Percentiles rank a stretch among this genome's conserved stretches.
Evolutionary conservation across 1,284 basidiomycete species (phyloP).

Genomic region (Phellopilus nigrolimitatus): DNA sequence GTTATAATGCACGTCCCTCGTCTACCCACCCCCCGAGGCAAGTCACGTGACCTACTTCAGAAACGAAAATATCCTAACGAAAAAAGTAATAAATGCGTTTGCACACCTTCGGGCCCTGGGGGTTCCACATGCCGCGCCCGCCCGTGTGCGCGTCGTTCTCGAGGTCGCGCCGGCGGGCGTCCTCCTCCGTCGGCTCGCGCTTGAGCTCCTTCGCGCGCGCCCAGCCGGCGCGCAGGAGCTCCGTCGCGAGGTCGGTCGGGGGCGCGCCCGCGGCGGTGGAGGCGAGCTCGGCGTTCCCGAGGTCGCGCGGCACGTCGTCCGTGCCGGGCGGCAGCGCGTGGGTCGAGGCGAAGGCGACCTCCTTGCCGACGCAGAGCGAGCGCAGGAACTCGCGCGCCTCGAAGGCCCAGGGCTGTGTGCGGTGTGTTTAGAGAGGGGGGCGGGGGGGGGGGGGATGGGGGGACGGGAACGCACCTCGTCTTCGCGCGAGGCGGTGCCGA

Average conservation of each 20-base stretch:
- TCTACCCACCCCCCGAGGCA: slow-evolving; percentile 36
- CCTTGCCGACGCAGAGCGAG: slow-evolving; percentile 81
- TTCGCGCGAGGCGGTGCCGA: slow-evolving; percentile 76
- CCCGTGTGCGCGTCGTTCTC: slow-evolving; percentile 78
- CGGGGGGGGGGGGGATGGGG: slow-evolving; percentile 34
- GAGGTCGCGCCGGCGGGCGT: slow-evolving; percentile 65
- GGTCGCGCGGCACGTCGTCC: slow-evolving; percentile 62
- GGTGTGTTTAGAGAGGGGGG: slow-evolving; percentile 30
- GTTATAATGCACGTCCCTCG: slow-evolving; percentile 71
- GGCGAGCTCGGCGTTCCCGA: slow-evolving; percentile 64
- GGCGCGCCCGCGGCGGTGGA: slow-evolving; percentile 51
- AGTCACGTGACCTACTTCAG: slow-evolving; percentile 19
- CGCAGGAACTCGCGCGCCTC: slow-evolving; percentile 92
- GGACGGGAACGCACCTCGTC: slow-evolving; percentile 65
- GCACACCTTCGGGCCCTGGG: slow-evolving; percentile 72
- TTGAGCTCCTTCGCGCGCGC: slow-evolving; percentile 87
- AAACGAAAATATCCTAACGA: neutral
- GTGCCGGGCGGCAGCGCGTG: slow-evolving; percentile 70
- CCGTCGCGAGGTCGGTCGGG: slow-evolving; percentile 72
- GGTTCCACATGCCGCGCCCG: slow-evolving; percentile 84
- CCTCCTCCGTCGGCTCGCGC: slow-evolving; percentile 74
- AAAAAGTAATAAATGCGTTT: no score
- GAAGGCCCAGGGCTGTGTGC: slow-evolving; percentile 76
- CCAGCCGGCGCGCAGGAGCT: slow-evolving; percentile 86
- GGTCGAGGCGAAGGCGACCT: slow-evolving; percentile 73